Evolutionary conservation across 208 protist species (phyloP), one percentile per base, ranked within the genome.

Genomic region (Leishmania amazonensis): DNA sequence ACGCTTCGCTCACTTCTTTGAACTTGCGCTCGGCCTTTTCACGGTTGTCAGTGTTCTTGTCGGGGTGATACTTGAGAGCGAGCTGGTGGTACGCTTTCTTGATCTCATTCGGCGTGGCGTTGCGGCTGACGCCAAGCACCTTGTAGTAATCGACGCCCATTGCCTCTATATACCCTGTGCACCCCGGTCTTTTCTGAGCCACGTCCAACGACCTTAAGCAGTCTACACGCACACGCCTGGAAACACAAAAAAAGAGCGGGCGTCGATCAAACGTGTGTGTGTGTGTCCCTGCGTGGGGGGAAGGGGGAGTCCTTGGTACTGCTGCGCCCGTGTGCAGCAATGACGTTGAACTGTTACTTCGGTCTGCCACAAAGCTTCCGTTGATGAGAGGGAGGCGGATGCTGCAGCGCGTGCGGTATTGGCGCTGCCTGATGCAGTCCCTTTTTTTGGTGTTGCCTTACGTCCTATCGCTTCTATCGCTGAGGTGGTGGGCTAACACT

Each of bases 1-100:
- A 99, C 28, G 99, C 99, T 49, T 98, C 88, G 71, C 93, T 97
- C 73, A 99, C 97, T 70, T 97, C 80, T 82, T 98, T 97, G 83
- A 99, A 99, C 80, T 92, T 98, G 21, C 96, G 87, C 75, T 98
- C 93, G 17, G 92, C 94, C 81, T 94, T 91, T 75, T 96, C 91
- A 45, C 84, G 81, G 80, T 98, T 94, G 75, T 90, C 94, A 21
- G 90, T 84, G 86, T 97, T 96, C 86, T 98, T 98, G 89, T 99
- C 97, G 11, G 97, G 97, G 83, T 99, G 97, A 79, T 97, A 98
- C 86, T 96, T 94, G 57, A 98, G 88, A 8, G 96, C 96, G 8
- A 98, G 89, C 73, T 97, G 95, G 67, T 93, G 93, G 80, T 98
- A 99, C 11, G 97, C 95, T 76, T 94, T 93, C 83, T 98, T 98